Base-by-base conservation (phyloP, 192 early-diverging fungal genomes). In the Kickxella alabastrina region DNA sequence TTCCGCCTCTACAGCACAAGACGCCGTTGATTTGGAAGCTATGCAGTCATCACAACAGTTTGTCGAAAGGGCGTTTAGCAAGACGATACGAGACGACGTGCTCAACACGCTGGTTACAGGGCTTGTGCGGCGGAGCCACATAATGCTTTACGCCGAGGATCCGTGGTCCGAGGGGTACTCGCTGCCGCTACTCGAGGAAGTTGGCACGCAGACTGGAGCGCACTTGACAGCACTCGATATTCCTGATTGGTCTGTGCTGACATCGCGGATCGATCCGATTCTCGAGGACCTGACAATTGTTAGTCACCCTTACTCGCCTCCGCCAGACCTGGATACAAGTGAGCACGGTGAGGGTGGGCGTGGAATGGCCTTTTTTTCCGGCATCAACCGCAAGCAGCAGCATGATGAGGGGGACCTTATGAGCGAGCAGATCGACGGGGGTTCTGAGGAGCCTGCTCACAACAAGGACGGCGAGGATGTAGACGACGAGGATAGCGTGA, bases 131-230 rank as follows among this genome's bases (percentile, higher is more conserved):
- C 61, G 42, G 10, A 76, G 54, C 54, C 73, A 76, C 22, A 49
- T 65, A 23, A 18, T 76, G 22, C 38, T 76, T 25, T 76, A 76
- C 42, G 53, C 65, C 2, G 67, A 69, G 24, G 73, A 76, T 26
- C 54, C 67, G 8, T 76, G 73, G 73, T 68, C 66, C 9, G 73
- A 76, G 48, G 73, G 62, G 7, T 76, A 68, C 52, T 62, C 73
- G 35, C 22, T 65, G 8, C 57, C 57, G 13, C 51, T 76, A 3
- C 41, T 76, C 14, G 26, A 46, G 3, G 31, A 54, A 14, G 32
- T 41, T 10, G 67, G 62, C 2, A 10, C 34, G 9, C 23, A 62
- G 26, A 31, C 52, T n/a, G 67, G 66, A 13, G 58, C 62, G 10
- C 34, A 43, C 12, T 13, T 65, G n/a, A 47, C 48, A 2, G 57